phyloP scores from a whole-genome alignment of 805 yeast species.

The Yarrowia phangngaensis region DNA sequence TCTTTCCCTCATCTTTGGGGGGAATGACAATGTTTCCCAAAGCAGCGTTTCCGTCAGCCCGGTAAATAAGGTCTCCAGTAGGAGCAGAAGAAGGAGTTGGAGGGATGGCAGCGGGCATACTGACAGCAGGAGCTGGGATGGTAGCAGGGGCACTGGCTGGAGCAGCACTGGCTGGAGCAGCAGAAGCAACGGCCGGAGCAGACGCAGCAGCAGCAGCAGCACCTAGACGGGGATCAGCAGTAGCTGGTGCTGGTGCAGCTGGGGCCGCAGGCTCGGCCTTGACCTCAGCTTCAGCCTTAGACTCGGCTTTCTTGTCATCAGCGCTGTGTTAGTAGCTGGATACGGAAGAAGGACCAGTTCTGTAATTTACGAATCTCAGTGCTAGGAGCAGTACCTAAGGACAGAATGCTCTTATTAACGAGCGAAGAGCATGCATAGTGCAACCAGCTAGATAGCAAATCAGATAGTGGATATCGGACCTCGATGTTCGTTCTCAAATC shows the following conservation, averaged over 20 bases:
- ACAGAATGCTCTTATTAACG: too few species aligned
- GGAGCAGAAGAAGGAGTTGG: constrained; percentile 29
- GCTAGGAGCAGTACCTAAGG: too few species aligned
- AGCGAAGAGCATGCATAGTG: too few species aligned
- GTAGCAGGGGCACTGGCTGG: constrained; percentile 29
- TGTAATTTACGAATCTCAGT: too few species aligned
- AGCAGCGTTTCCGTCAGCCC: constrained; percentile 16
- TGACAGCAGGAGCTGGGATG: constrained; percentile 27
- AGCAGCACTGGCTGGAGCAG: constrained; percentile 29
- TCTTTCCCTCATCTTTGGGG: constrained; percentile 73
- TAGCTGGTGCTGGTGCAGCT: constrained; percentile 12
- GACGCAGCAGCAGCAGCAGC: constrained; percentile 29
- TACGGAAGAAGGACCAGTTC: too few species aligned
- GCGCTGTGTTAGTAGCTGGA: constrained; percentile 35
- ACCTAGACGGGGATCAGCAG: constrained; percentile 30
- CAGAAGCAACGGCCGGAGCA: constrained; percentile 29
- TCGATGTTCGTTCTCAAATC: too few species aligned
- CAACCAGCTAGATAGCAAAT: too few species aligned
- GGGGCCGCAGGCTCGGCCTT: constrained; percentile 19
- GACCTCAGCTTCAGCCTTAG: constrained; percentile 19
- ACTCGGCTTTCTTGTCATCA: constrained; percentile 34
- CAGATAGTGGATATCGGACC: too few species aligned
- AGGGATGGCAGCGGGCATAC: constrained; percentile 28
- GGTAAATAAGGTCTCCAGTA: constrained; percentile 4
- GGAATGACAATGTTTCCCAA: constrained; percentile 48